Conservation (phyloP, 345 rosid genomes). For the Hibiscus syriacus region DNA sequence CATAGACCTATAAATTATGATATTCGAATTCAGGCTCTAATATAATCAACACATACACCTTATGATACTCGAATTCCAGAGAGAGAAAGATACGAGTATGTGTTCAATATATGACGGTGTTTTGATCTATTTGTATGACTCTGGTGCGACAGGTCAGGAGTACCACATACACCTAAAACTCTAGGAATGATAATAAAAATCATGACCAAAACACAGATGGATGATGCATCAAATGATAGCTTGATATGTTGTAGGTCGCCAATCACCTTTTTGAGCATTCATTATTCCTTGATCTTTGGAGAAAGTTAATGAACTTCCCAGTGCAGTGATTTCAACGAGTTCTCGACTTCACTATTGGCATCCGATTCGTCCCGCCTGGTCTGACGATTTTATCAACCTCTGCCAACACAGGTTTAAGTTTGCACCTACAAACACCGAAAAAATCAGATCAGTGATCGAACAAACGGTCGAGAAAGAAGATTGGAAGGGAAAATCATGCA, state of each 20-base stretch:
- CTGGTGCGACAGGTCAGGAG: no score
- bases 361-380: constrained; percentile 77
- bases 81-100: not conserved
- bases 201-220: not conserved
- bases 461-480: not conserved
- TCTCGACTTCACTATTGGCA: constrained; percentile 62
- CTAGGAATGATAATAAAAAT: constrained; percentile 12
- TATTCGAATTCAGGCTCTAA: no score
- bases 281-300: constrained; percentile 73
- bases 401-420: constrained; percentile 70
- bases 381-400: constrained; percentile 84
- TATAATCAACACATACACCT: no score
- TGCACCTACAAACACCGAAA: constrained; percentile 43
- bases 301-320: constrained; percentile 80
- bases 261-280: constrained; percentile 86
- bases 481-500: not conserved
- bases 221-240: constrained; percentile 9
- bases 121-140: constrained; percentile 90
- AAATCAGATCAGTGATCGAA: not conserved
- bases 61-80: not conserved
- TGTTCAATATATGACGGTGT: not conserved
- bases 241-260: constrained; percentile 57
- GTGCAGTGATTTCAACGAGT: constrained; percentile 61
- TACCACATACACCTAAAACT: no score
- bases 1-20: no score